Evolutionary conservation across 371 early-diverging fungal species (phyloP).

Genomic region (Quaeritorhiza haematococci): DNA sequence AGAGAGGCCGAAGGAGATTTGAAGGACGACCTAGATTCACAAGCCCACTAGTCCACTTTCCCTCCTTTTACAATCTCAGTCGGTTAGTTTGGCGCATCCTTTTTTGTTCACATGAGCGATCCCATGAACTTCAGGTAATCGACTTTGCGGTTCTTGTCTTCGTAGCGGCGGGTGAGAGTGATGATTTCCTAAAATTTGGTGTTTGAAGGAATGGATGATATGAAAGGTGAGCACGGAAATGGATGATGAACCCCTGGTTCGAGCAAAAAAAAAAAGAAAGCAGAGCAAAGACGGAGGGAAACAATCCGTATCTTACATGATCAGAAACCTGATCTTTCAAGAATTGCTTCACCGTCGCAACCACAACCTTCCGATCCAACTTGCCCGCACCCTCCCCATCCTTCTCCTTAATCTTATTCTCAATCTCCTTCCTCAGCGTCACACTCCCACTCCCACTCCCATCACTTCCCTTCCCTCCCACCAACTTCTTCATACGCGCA

Average conservation of each 20-base stretch:
- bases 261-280: not conserved
- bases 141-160: constrained; percentile 31
- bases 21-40: too few relatives aligned
- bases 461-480: constrained; percentile 7
- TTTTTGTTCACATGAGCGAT: too few relatives aligned
- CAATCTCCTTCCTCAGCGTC: constrained; percentile 3
- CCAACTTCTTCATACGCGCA: constrained; percentile 15
- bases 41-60: too few relatives aligned
- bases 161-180: constrained; percentile 38
- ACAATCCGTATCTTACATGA: constrained; percentile 25
- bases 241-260: not conserved
- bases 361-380: constrained; percentile 28
- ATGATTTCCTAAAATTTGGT: constrained; percentile 29
- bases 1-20: too few relatives aligned
- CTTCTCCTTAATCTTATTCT: not conserved
- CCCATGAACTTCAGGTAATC: constrained; percentile 22
- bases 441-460: not conserved
- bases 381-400: constrained; percentile 13
- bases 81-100: too few relatives aligned
- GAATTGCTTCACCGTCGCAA: constrained; percentile 25
- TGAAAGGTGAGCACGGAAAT: not conserved
- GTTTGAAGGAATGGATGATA: not conserved
- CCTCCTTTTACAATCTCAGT: too few relatives aligned
- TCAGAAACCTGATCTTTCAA: constrained; percentile 26
- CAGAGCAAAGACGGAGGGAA: not conserved